Evolutionary conservation across 2,329 filamentous ascomycete genomes (phyloP).

Genomic region (Microsporum audouinii): DNA sequence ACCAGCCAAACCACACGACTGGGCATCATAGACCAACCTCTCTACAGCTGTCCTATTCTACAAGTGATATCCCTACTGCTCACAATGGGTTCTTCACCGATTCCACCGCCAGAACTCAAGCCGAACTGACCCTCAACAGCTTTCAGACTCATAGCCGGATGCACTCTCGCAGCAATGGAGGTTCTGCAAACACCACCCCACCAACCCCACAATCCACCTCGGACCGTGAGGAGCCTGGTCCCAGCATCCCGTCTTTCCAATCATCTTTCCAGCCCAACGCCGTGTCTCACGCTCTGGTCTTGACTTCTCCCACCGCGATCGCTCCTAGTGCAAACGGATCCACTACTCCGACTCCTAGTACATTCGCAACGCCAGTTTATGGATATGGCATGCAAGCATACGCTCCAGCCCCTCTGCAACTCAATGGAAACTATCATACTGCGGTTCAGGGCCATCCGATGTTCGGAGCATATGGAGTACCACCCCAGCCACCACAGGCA

Average conservation of each 20-base stretch:
- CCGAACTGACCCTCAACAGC: conserved; percentile 43
- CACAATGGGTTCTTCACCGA: conserved; percentile 48
- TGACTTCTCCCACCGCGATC: conserved; percentile 30
- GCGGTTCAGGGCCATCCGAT: conserved; percentile 44
- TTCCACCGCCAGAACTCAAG: conserved; percentile 46
- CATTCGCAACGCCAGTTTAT: conserved; percentile 35
- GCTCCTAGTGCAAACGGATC: conserved; percentile 18
- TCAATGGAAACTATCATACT: conserved; percentile 22
- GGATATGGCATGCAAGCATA: conserved; percentile 44
- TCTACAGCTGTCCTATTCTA: conserved; percentile 76
- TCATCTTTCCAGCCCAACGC: conserved; percentile 71
- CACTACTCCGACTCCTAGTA: conserved; percentile 24
- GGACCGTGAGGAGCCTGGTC: conserved; percentile 37
- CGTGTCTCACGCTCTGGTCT: conserved; percentile 61
- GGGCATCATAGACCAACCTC: conserved; percentile 36
- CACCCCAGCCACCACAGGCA: conserved; percentile 21
- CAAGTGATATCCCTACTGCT: conserved; percentile 75
- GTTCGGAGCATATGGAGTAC: conserved; percentile 45
- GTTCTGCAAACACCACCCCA: conserved; percentile 8
- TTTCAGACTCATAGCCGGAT: conserved; percentile 60
- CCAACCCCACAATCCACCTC: conserved; percentile 18
- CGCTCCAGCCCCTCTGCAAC: conserved; percentile 39
- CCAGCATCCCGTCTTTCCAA: conserved; percentile 49
- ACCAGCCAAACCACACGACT: conserved; percentile 24
- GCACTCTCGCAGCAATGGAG: conserved; percentile 29